A percentile compares a stretch with the other conserved stretches of the same genome.
Conservation (phyloP, 169 alveolate species). For the Plasmodium berghei region DNA sequence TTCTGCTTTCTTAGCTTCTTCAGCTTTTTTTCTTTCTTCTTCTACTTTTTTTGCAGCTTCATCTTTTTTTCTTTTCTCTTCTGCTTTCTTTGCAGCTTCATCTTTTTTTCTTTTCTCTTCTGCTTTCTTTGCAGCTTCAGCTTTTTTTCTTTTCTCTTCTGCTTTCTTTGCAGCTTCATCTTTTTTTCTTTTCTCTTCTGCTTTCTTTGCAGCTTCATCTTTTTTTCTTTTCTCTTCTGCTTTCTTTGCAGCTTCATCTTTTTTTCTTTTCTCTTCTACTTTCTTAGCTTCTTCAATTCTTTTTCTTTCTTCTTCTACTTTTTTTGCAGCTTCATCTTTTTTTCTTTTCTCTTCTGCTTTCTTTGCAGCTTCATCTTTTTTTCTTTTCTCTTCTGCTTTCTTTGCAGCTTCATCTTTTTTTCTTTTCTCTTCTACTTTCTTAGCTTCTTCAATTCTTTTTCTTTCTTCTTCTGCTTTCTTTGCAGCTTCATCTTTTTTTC, state of each 20-base stretch:
- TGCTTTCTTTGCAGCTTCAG: background rate
- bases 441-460: background rate
- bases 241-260: background rate
- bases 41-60: background rate
- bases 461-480: background rate
- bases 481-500: background rate
- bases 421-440: background rate
- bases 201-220: background rate
- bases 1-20: constrained; percentile 4
- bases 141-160: background rate
- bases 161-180: background rate
- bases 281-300: constrained; percentile 1
- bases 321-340: constrained; percentile 1
- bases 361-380: background rate
- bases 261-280: constrained; percentile 6
- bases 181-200: constrained; percentile 1
- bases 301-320: constrained; percentile 7
- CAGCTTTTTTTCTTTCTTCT: constrained; percentile 1
- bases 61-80: background rate
- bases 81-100: constrained; percentile 13
- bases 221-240: background rate
- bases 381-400: background rate
- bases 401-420: background rate
- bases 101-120: constrained; percentile 8
- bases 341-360: background rate